Conservation (phyloP, 352 stramenopile species). For the Phytopythium helicoides region DNA sequence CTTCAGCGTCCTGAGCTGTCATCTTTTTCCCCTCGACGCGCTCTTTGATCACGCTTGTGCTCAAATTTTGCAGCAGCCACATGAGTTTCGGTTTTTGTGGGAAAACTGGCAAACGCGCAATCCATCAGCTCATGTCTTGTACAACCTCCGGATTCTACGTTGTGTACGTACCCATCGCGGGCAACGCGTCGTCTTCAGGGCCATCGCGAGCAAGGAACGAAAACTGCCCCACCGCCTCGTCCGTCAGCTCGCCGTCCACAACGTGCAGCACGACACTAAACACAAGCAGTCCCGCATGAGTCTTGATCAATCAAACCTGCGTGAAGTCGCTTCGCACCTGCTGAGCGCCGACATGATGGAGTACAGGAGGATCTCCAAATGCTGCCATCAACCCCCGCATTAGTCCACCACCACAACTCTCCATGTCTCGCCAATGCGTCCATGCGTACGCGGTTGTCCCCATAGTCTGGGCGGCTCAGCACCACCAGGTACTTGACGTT, state of each 20-base stretch:
- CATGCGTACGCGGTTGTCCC: conserved; percentile 17
- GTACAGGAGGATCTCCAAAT: conserved; percentile 59
- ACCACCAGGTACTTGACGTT: conserved; percentile 75
- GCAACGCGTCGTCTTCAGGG: conserved; percentile 15
- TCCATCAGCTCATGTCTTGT: not conserved
- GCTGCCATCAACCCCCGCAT: conserved; percentile 14
- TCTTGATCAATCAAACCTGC: not conserved
- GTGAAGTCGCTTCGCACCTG: conserved; percentile 17
- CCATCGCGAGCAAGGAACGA: conserved; percentile 41
- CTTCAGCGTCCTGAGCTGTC: conserved; percentile 52
- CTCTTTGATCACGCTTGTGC: conserved; percentile 61
- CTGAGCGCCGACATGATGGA: conserved; percentile 63
- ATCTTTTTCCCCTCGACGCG: conserved; percentile 48
- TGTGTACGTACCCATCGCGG: conserved; percentile 23
- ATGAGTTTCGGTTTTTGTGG: conserved; percentile 71
- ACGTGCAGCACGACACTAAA: conserved; percentile 68
- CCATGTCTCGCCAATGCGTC: not conserved
- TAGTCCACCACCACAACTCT: not conserved
- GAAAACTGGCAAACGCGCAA: conserved; percentile 35
- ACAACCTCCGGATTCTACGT: not conserved
- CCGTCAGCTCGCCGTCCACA: conserved; percentile 49
- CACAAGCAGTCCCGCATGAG: not conserved
- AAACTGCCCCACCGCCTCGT: conserved; percentile 54
- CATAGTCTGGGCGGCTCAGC: conserved; percentile 56
- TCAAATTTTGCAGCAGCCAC: conserved; percentile 71